Evolutionary conservation across 345 rosid species (phyloP), one percentile per base, ranked within the genome.

Genomic region (Cardamine chenopodiifolia): DNA sequence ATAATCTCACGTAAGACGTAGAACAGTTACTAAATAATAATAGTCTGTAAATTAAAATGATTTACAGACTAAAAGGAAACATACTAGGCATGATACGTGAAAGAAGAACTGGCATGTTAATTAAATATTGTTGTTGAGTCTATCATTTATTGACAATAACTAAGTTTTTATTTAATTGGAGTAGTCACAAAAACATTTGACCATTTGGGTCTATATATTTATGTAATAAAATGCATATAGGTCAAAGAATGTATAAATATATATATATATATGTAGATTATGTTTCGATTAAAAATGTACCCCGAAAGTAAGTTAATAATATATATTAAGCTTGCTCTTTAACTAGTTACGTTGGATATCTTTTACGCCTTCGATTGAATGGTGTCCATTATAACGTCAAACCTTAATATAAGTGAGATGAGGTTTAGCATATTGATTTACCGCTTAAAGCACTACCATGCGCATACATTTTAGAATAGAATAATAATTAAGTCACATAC

Each of bases 361-460:
- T 45, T 31, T 58, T 60, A 70, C 37, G 56, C 34, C 45, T 70
- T 37, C 29, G 20, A 61, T 12, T 56, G 58, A 44, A 63, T 42
- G 37, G 20, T 32, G 17, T 37, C 49, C 61, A 15, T 39, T 52
- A 31, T 52, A 64, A 64, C 35, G 67, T 25, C 40, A 74, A 67
- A 28, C 19, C 50, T 49, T 66, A 56, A 39, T 73, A 28, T 73
- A 57, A 54, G 19, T 54, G 25, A 68, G 44, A n/a, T 54, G 44
- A 34, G 53, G 14, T 13, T 74, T 57, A 66, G 78, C 72, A 66
- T 74, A 44, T 20, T 57, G 22, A 57, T 66, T 25, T 56, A 45
- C 34, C 18, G 49, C 68, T 47, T 14, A 18, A 35, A 55, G 42
- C 28, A 65, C 49, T 73, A 65, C 44, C 61, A 66, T 26, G 66